Percentiles rank a stretch among this genome's conserved stretches.
phyloP scores from a whole-genome alignment of 2,329 filamentous ascomycete genomes.

The Geosmithia putterillii region DNA sequence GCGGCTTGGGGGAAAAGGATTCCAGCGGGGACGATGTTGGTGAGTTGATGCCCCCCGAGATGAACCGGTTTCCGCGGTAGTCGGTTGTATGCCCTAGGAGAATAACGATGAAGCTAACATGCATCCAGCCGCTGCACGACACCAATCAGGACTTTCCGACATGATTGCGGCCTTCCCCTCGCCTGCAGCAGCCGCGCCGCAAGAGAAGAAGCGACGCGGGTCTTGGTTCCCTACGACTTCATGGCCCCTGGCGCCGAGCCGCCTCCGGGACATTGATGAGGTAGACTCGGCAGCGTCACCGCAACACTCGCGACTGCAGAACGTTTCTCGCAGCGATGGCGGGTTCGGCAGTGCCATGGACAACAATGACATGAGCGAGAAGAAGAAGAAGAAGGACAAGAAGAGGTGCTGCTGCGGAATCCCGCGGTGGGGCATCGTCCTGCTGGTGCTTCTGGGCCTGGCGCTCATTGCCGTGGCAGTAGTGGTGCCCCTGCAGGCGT shows the following conservation, averaged over 20 bases:
- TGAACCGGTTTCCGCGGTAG: too few species aligned
- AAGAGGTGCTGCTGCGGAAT: constrained; percentile 70
- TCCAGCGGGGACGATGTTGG: constrained; percentile 26
- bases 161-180: constrained; percentile 56
- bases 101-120: background rate
- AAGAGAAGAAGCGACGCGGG: constrained; percentile 28
- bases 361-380: constrained; percentile 13
- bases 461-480: constrained; percentile 70
- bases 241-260: constrained; percentile 33
- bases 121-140: constrained; percentile 23
- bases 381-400: constrained; percentile 7
- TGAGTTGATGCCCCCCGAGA: too few species aligned
- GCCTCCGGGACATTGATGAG: background rate
- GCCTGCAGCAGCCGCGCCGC: constrained; percentile 35
- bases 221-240: constrained; percentile 30
- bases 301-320: background rate
- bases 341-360: too few species aligned
- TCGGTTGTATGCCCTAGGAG: too few species aligned
- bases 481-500: constrained; percentile 59
- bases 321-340: constrained; percentile 4
- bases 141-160: constrained; percentile 44
- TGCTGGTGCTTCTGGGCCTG: constrained; percentile 52
- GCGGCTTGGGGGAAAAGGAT: constrained; percentile 34
- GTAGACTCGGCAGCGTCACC: constrained; percentile 1
- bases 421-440: constrained; percentile 64